Base-by-base conservation (phyloP, 2,329 filamentous ascomycete genomes). In the Claviceps sp. region DNA sequence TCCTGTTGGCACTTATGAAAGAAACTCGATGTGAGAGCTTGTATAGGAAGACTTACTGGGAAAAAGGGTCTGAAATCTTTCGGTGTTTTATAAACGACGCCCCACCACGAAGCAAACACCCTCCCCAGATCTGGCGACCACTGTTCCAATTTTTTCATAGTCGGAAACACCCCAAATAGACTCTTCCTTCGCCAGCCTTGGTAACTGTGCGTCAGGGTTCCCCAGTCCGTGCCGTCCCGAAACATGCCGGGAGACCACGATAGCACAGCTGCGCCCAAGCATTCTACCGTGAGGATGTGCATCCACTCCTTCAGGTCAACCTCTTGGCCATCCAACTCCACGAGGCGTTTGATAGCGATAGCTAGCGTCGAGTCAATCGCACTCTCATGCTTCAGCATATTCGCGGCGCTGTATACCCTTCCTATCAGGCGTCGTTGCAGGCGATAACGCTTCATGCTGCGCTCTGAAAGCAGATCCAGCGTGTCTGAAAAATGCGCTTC, bases 251-350 rank as follows among this genome's bases (percentile, higher is more conserved):
- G 75, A 0, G 75, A 76, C 75, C 75, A 78, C 0, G 72, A 73
- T 1, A 78, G 61, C 0, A 77, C 74, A 2, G 70, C 60, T 1
- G 73, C 73, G 0, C 72, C 70, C 2, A 78, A 68, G 22, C 71
- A 76, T 54, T 78, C 75, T 34, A 78, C 73, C 1, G 68, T 70
- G 17, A 76, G 64, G 52, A 78, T 77, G 60, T 78, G 75, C 74
- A 78, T 78, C 75, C 75, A 78, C 50, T 76, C 71, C 49, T 72
- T 73, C 17, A 78, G 58, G 52, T 77, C 72, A 4, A 78, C 58
- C 29, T 70, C 64, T 1, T 60, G 57, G 0, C 71, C 72, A 0
- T 66, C 45, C 1, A 75, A 58, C 0, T 53, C 52, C 4, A 58
- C 61, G 0, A 78, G 56, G 26, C 65, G 68, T 2, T 62, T 52